phyloP scores from a whole-genome alignment of 2,329 filamentous ascomycete genomes.

The Tolypocladium amazonense region DNA sequence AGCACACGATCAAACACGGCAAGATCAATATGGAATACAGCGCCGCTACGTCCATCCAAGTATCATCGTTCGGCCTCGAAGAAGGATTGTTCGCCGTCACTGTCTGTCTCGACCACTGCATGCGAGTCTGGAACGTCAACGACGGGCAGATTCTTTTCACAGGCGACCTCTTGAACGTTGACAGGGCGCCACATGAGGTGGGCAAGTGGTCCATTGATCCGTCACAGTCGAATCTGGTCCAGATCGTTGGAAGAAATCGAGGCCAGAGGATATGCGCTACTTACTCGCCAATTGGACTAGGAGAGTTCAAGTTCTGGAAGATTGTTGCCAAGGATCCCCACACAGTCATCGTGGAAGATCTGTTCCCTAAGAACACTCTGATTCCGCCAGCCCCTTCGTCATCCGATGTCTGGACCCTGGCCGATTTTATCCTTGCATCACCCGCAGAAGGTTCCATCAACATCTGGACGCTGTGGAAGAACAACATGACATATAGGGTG shows the following conservation, averaged over 20 bases:
- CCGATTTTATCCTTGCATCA: constrained; percentile 59
- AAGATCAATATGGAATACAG: constrained; percentile 56
- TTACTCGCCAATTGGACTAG: constrained; percentile 77
- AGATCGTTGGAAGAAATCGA: constrained; percentile 50
- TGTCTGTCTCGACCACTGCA: constrained; percentile 76
- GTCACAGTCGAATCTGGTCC: constrained; percentile 64
- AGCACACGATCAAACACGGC: constrained; percentile 52
- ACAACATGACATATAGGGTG: constrained; percentile 67
- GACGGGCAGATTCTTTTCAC: constrained; percentile 68
- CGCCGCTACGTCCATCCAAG: constrained; percentile 53
- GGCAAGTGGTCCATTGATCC: constrained; percentile 72
- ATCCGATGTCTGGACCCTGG: constrained; percentile 69
- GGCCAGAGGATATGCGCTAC: constrained; percentile 56
- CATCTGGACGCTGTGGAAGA: constrained; percentile 76
- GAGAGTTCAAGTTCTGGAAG: constrained; percentile 91
- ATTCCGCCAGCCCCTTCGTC: constrained; percentile 59
- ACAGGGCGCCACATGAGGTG: constrained; percentile 54
- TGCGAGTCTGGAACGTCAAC: constrained; percentile 84
- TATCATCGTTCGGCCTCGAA: constrained; percentile 39
- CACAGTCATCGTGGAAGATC: constrained; percentile 55
- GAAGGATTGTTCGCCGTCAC: constrained; percentile 55
- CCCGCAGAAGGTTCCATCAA: constrained; percentile 43
- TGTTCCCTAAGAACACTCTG: constrained; percentile 51
- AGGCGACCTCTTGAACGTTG: constrained; percentile 65
- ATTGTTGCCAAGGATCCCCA: constrained; percentile 56